phyloP scores from a whole-genome alignment of 2,329 filamentous ascomycete species.

The Apiospora arundinis region DNA sequence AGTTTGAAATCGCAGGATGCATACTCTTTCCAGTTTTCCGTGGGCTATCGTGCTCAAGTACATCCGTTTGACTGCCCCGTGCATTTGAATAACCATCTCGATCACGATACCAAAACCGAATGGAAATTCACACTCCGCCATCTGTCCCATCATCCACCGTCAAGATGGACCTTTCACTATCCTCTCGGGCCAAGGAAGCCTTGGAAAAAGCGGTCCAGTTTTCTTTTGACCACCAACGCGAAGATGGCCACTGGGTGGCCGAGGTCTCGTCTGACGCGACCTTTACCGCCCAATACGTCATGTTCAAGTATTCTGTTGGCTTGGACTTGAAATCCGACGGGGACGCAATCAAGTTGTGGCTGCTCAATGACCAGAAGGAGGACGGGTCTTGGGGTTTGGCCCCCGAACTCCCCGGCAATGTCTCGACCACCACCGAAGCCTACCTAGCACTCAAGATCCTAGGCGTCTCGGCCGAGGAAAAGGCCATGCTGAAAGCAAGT shows the following conservation, averaged over 20 bases:
- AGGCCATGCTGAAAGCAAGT: slow-evolving; percentile 32
- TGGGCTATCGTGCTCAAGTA: no score
- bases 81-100: no score
- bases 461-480: slow-evolving; percentile 27
- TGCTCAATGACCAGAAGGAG: not conserved
- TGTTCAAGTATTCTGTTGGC: slow-evolving; percentile 2
- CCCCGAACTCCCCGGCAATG: slow-evolving; percentile 26
- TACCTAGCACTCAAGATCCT: slow-evolving; percentile 45
- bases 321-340: not conserved
- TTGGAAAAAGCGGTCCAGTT: not conserved
- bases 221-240: not conserved
- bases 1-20: not conserved
- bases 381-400: slow-evolving; percentile 42
- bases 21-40: no score
- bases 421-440: slow-evolving; percentile 39
- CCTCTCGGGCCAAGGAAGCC: not conserved
- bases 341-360: not conserved
- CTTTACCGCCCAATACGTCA: slow-evolving; percentile 14
- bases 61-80: no score
- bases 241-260: slow-evolving; percentile 18
- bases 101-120: not conserved
- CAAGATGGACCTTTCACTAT: not conserved
- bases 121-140: not conserved
- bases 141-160: no score
- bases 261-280: not conserved